phyloP scores from a whole-genome alignment of 176 grass and related monocot species.

The Alloteropsis semialata region DNA sequence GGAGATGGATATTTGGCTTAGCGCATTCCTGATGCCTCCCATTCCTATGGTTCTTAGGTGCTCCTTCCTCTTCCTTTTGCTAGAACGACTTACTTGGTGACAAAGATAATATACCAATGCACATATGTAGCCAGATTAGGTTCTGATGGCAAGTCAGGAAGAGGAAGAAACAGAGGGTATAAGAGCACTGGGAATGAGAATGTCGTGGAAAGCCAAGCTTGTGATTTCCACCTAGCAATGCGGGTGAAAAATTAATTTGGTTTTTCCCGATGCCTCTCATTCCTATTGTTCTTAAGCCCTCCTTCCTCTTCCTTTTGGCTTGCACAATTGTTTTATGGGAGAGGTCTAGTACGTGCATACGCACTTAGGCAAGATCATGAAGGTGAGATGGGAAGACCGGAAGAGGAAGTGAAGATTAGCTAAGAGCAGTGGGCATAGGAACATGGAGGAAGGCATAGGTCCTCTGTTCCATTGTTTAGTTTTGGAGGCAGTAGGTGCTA shows the following conservation, averaged over 20 bases:
- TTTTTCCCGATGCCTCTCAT: conserved; percentile 34
- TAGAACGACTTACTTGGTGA: not conserved
- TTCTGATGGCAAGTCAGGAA: not conserved
- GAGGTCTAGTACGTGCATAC: not conserved
- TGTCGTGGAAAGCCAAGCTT: conserved; percentile 3
- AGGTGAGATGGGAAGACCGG: not conserved
- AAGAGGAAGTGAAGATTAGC: not conserved
- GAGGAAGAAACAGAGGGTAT: not conserved
- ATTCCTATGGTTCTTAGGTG: conserved; percentile 20
- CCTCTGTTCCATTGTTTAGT: not conserved
- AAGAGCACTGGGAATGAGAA: conserved; percentile 10
- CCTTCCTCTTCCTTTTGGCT: conserved; percentile 29
- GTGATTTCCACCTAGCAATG: not conserved
- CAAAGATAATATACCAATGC: not conserved
- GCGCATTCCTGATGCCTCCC: conserved; percentile 2
- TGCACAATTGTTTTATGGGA: not conserved
- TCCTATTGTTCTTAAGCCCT: conserved; percentile 34
- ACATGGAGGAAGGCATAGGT: not conserved
- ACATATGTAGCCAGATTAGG: not conserved
- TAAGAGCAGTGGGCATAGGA: not conserved
- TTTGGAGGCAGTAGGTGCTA: not conserved
- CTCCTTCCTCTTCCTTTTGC: conserved; percentile 13
- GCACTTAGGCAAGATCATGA: not conserved
- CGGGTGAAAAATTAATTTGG: not conserved
- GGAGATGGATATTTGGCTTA: not conserved